Conservation (phyloP, 2,329 filamentous ascomycete genomes). For the Chaetomium globosum region DNA sequence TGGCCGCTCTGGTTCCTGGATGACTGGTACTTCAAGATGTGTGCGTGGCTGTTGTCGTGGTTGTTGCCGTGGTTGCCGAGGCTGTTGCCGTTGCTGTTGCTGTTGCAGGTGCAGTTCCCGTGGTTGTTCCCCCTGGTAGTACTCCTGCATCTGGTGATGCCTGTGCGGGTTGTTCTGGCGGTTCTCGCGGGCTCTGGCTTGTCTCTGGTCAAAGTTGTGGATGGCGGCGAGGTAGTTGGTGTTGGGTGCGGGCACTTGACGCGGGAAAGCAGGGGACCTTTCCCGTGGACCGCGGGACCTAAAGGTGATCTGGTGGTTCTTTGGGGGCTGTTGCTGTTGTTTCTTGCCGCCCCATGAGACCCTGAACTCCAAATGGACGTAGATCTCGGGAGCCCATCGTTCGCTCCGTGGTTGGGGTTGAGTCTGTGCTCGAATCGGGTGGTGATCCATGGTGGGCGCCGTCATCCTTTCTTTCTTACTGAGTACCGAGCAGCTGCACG, state of each 20-base stretch:
- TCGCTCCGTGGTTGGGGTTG: constrained; percentile 21
- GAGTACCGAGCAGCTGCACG: background rate
- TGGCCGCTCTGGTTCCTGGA: constrained; percentile 34
- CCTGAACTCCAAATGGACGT: constrained; percentile 56
- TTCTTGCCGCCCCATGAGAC: constrained; percentile 53
- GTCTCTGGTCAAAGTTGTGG: constrained; percentile 37
- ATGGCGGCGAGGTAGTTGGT: constrained; percentile 49
- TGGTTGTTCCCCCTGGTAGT: constrained; percentile 31
- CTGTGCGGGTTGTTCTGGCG: constrained; percentile 22
- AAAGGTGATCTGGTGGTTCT: constrained; percentile 51
- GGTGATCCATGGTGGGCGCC: constrained; percentile 27
- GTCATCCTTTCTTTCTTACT: background rate
- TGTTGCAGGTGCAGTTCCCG: background rate
- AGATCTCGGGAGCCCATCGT: constrained; percentile 48
- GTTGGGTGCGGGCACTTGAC: constrained; percentile 50
- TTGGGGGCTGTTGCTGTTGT: constrained; percentile 44
- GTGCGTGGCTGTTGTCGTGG: constrained; percentile 24
- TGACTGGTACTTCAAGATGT: constrained; percentile 26
- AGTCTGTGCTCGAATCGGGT: constrained; percentile 3
- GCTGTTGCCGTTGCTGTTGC: constrained; percentile 6
- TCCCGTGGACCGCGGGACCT: constrained; percentile 51
- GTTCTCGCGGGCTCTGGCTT: constrained; percentile 36
- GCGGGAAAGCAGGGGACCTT: constrained; percentile 48
- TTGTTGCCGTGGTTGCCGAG: constrained; percentile 19
- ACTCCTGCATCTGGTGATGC: constrained; percentile 37